Evolutionary conservation across 306 rosid species (phyloP), one percentile per base, ranked within the genome.

Genomic region (Quercus berberidifolia): DNA sequence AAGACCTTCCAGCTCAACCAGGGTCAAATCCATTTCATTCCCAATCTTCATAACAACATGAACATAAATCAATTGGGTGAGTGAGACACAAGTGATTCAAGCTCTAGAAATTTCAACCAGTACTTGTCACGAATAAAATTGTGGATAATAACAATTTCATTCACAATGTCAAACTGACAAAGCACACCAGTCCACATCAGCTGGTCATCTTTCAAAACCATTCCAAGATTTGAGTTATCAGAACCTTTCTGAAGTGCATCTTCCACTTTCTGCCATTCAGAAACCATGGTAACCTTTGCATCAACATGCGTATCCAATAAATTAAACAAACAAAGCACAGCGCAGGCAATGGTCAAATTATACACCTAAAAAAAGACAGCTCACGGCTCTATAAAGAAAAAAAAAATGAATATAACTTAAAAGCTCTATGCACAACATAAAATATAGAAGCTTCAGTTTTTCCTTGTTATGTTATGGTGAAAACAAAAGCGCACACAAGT

Each of bases 41-140:
- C 99, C 97, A 78, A 95, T 91, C 92, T 95, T 95, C 85, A 91
- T 90, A 74, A 93, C 99, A 79, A 91, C 99, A 21, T 96, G 92
- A 17, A 98, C 98, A 79, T 95, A 93, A 95, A 87, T 95, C 98
- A 19, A 95, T 93, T 14, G 99, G 96, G 78, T 91, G 98, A 86
- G 77, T 91, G 97, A 86, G 89, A 97, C 68, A 95, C 96, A 63
- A 95, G 46, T 10, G 98, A 92, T 86, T 95, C 98, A 49, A 95
- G 93, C 90, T 95, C 98, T 1, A 94, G 99, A 86, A 91, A 95
- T 76, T 95, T 95, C 80, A 90, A 83, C 15, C 97, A 91, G 82
- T 92, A 93, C 81, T 93, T 93, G 83, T 93, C 99, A 26, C 98
- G 96, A 54, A 95, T 91, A 82, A 93, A 89, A 76, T 89, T 93